Evolutionary conservation across 2,329 filamentous ascomycete species (phyloP).

Genomic region (Xylariaceae sp.): DNA sequence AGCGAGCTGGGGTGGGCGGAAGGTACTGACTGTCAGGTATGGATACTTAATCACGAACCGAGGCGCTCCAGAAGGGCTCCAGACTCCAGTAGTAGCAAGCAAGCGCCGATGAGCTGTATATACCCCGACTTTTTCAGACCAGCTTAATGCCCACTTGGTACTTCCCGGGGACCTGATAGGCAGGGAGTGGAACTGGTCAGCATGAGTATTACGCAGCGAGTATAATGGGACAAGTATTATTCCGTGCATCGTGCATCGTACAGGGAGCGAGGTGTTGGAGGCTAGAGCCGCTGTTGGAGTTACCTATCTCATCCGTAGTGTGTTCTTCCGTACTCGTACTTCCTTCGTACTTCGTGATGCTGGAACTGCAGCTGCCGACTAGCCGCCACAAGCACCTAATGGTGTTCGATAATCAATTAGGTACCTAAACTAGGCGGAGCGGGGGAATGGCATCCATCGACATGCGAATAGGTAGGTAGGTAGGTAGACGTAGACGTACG

Average conservation of each 20-base stretch:
- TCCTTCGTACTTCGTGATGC: background rate
- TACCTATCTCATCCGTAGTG: background rate
- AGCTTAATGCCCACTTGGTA: too few relatives aligned
- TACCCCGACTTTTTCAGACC: background rate
- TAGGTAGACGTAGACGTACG: constrained; percentile 1
- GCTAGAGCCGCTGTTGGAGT: constrained; percentile 11
- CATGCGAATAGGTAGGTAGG: too few relatives aligned
- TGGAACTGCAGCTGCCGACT: constrained; percentile 11
- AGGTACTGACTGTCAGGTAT: too few relatives aligned
- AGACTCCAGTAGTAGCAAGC: too few relatives aligned
- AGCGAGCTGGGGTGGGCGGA: constrained; percentile 1
- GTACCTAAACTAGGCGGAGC: background rate
- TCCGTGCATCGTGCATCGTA: background rate
- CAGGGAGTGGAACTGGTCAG: background rate
- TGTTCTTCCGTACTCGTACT: too few relatives aligned
- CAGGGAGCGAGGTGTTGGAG: constrained; percentile 1
- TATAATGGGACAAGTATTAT: background rate
- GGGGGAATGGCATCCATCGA: constrained; percentile 8
- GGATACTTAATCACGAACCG: too few relatives aligned
- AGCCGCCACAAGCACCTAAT: constrained; percentile 12
- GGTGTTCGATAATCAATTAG: constrained; percentile 17
- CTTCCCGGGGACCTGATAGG: constrained; percentile 8
- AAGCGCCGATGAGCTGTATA: constrained; percentile 7
- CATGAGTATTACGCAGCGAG: too few relatives aligned
- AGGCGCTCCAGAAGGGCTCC: too few relatives aligned